A percentile compares a stretch with the other conserved stretches of the same genome.
These are phyloP conservation scores for Pseudohyphozyma bogoriensis DNA, from an alignment of 768 basidiomycete genomes.

Conservation along the genomic window DNA sequence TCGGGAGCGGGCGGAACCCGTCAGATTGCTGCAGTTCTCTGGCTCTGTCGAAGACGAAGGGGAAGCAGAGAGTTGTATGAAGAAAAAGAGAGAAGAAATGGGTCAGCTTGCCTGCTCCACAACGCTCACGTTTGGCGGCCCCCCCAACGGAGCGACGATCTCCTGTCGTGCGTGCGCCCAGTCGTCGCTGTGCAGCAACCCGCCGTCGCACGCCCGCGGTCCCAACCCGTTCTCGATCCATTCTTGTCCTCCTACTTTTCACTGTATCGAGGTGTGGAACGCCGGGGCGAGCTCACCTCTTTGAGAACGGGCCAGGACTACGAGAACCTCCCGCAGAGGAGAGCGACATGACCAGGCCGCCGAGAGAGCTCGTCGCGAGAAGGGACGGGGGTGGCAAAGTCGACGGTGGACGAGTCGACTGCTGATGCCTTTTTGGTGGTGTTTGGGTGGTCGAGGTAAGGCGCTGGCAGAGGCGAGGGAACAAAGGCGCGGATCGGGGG, in stretches of 20 bases:
- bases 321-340: not conserved
- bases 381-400: too few relatives aligned
- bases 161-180: not conserved
- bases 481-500: too few relatives aligned
- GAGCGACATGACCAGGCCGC: too few relatives aligned
- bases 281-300: too few relatives aligned
- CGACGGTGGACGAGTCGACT: too few relatives aligned
- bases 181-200: not conserved
- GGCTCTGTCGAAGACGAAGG: slow-evolving; percentile 47
- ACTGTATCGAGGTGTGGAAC: slow-evolving; percentile 7
- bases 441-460: too few relatives aligned
- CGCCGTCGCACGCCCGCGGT: not conserved
- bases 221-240: not conserved
- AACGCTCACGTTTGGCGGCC: not conserved
- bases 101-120: slow-evolving; percentile 6
- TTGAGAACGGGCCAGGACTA: slow-evolving; percentile 74
- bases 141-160: not conserved
- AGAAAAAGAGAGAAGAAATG: slow-evolving; percentile 20
- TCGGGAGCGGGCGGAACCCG: slow-evolving; percentile 52
- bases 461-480: too few relatives aligned
- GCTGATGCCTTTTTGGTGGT: too few relatives aligned
- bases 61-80: slow-evolving; percentile 20
- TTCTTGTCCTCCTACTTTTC: not conserved
- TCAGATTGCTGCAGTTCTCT: slow-evolving; percentile 76
- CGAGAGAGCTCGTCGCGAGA: too few relatives aligned